These are phyloP conservation scores for Pyricularia grisea DNA, from an alignment of 2,329 filamentous ascomycete species.

Conservation along the genomic window DNA sequence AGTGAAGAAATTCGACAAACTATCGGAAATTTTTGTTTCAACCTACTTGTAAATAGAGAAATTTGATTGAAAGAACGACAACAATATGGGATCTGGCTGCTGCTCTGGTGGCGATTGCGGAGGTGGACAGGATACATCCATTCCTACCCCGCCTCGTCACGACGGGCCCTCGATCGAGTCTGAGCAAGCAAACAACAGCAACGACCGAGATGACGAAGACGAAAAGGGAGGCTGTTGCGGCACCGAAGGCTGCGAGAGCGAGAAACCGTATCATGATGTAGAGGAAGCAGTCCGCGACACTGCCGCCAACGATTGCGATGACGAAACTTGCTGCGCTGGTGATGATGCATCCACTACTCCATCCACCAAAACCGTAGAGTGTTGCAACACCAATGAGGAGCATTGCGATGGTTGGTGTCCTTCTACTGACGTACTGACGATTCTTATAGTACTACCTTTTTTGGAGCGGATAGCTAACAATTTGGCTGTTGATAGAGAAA, in stretches of 20 bases:
- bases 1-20: no score
- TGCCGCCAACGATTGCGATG: neutral
- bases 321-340: constrained; percentile 2
- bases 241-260: neutral
- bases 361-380: constrained; percentile 10
- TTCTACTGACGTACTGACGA: neutral
- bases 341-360: neutral
- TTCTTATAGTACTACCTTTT: neutral
- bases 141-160: neutral
- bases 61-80: neutral
- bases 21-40: neutral
- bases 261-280: neutral
- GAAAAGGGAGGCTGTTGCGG: neutral
- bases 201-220: neutral
- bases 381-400: constrained; percentile 17
- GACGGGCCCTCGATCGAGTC: neutral
- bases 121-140: neutral
- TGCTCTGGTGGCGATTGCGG: neutral
- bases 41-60: neutral
- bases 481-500: constrained; percentile 13
- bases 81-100: constrained; percentile 4
- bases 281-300: neutral
- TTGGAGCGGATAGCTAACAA: neutral
- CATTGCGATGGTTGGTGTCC: constrained; percentile 8
- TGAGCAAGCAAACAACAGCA: neutral